phyloP scores from a whole-genome alignment of 768 basidiomycete genomes.

The Podaxis rugospora region DNA sequence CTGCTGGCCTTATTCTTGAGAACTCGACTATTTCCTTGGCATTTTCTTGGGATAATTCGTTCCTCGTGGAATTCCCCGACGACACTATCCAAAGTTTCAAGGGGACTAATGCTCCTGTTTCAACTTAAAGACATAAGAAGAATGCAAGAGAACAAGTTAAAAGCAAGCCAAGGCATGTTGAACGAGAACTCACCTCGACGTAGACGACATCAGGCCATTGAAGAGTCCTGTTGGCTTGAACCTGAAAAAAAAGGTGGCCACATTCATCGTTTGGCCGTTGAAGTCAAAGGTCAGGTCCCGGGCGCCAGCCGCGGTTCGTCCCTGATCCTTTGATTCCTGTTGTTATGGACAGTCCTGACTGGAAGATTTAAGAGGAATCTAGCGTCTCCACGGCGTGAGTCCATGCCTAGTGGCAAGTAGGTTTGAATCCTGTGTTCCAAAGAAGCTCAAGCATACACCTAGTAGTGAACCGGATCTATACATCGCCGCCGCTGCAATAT shows the following conservation, averaged over 20 bases:
- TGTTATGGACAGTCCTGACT: slow-evolving; percentile 35
- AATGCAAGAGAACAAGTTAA: background rate
- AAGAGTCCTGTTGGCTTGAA: slow-evolving; percentile 47
- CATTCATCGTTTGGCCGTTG: slow-evolving; percentile 51
- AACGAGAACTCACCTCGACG: slow-evolving; percentile 47
- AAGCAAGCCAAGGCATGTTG: no score
- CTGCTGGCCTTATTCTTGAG: slow-evolving; percentile 56
- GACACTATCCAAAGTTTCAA: slow-evolving; percentile 64
- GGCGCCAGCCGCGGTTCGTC: slow-evolving; percentile 49
- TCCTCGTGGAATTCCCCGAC: slow-evolving; percentile 67
- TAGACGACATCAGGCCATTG: slow-evolving; percentile 62
- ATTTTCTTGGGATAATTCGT: slow-evolving; percentile 65
- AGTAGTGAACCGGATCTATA: slow-evolving; percentile 62
- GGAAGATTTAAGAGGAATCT: slow-evolving; percentile 34
- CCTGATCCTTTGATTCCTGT: slow-evolving; percentile 46
- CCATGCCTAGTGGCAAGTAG: slow-evolving; percentile 29
- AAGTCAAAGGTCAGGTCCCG: slow-evolving; percentile 48
- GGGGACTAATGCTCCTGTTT: slow-evolving; percentile 60
- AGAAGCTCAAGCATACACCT: slow-evolving; percentile 51
- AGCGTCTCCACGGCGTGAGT: slow-evolving; percentile 51
- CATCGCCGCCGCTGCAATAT: slow-evolving; percentile 78
- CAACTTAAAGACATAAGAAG: slow-evolving; percentile 38
- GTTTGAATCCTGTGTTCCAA: slow-evolving; percentile 27
- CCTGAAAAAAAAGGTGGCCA: slow-evolving; percentile 63
- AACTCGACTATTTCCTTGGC: slow-evolving; percentile 66